phyloP scores from a whole-genome alignment of 2,329 filamentous ascomycete genomes.

The Celoporthe dispersa region DNA sequence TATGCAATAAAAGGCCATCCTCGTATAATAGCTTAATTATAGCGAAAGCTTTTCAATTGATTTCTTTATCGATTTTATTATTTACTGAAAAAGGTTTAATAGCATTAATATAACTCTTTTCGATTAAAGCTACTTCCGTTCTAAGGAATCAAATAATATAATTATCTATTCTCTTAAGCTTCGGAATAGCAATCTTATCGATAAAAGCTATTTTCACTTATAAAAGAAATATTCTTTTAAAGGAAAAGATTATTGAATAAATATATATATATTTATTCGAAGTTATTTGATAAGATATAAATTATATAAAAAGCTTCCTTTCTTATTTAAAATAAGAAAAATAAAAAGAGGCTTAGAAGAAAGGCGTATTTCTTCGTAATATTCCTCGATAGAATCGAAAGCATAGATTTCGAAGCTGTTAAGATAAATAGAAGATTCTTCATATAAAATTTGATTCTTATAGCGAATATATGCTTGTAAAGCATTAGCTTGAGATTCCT shows the following conservation, averaged over 20 bases:
- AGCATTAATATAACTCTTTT: conserved; percentile 5
- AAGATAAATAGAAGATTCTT: too few species aligned
- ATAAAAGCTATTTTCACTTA: background rate
- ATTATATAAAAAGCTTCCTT: too few species aligned
- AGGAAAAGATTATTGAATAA: background rate
- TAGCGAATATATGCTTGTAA: too few species aligned
- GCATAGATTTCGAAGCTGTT: too few species aligned
- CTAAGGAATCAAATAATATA: conserved; percentile 5
- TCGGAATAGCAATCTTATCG: background rate
- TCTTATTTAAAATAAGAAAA: too few species aligned
- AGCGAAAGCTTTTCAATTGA: background rate
- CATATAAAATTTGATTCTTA: too few species aligned
- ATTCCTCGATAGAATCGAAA: too few species aligned
- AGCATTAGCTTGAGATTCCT: too few species aligned
- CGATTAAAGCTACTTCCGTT: background rate
- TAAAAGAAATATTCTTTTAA: background rate
- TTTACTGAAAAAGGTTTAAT: background rate
- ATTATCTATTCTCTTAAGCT: background rate
- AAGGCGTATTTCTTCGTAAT: too few species aligned
- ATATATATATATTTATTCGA: conserved; percentile 3
- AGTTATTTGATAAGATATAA: background rate
- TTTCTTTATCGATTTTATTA: background rate
- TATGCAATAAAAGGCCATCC: conserved; percentile 5
- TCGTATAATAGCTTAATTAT: background rate
- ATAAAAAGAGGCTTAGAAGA: too few species aligned